phyloP scores from a whole-genome alignment of 805 yeast genomes.

The Wickerhamiella bombiphila region DNA sequence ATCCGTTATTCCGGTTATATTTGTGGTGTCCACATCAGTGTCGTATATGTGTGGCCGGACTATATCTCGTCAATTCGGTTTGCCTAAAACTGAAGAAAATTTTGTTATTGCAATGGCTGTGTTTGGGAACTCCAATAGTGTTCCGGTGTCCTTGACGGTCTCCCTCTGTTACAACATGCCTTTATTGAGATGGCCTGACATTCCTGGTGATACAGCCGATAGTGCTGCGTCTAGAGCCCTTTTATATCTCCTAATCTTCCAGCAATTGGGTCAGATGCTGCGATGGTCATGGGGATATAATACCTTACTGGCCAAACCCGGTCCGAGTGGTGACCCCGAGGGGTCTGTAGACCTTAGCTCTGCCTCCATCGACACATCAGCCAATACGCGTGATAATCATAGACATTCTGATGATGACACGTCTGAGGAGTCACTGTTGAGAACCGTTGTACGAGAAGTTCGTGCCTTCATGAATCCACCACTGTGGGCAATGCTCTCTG shows the following conservation, averaged over 20 bases:
- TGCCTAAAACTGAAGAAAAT: constrained; percentile 67
- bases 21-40: constrained; percentile 65
- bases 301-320: constrained; percentile 34
- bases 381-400: background rate
- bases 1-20: constrained; percentile 71
- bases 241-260: constrained; percentile 44
- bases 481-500: constrained; percentile 44
- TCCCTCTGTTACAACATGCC: constrained; percentile 52
- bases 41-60: constrained; percentile 49
- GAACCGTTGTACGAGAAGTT: constrained; percentile 12
- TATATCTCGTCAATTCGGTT: constrained; percentile 36
- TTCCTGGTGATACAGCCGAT: constrained; percentile 39
- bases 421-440: background rate
- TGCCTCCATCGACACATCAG: background rate
- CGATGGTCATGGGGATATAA: constrained; percentile 67
- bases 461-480: constrained; percentile 47
- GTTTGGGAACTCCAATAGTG: constrained; percentile 87
- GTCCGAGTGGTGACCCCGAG: constrained; percentile 17
- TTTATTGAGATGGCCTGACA: constrained; percentile 41
- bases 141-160: constrained; percentile 79
- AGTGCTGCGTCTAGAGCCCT: constrained; percentile 49
- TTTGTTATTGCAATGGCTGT: constrained; percentile 95
- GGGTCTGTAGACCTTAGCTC: background rate
- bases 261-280: constrained; percentile 51
- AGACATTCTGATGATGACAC: background rate